phyloP scores from a whole-genome alignment of 345 rosid species.

The Litchi chinensis region DNA sequence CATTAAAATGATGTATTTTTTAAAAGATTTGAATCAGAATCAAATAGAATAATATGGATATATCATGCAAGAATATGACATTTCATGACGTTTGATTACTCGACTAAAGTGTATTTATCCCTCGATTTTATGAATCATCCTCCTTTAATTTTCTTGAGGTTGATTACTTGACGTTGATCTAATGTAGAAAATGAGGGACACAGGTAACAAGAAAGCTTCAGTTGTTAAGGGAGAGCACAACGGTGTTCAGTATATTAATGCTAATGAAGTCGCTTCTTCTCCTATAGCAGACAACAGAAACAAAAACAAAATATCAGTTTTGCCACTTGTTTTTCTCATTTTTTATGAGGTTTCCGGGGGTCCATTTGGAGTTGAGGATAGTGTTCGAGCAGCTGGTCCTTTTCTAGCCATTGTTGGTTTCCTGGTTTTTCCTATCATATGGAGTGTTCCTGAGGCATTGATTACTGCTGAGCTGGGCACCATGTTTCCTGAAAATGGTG shows the following conservation, averaged over 20 bases:
- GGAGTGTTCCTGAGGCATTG: conserved; percentile 79
- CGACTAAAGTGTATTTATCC: no score
- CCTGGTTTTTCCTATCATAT: conserved; percentile 62
- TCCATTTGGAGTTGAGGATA: conserved; percentile 66
- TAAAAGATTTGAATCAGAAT: no score
- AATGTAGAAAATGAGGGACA: conserved; percentile 33
- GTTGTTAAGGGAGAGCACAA: conserved; percentile 35
- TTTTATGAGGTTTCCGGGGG: conserved; percentile 34
- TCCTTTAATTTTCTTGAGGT: no score
- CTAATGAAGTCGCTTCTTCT: conserved; percentile 30
- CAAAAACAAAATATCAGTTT: conserved; percentile 51
- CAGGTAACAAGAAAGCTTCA: conserved; percentile 27
- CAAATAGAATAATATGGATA: no score
- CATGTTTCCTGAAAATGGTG: conserved; percentile 52
- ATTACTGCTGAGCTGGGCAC: conserved; percentile 84
- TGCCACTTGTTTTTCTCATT: conserved; percentile 68
- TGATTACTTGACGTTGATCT: no score
- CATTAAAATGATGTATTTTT: no score
- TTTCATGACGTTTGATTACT: no score
- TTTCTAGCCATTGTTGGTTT: conserved; percentile 65
- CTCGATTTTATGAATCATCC: no score
- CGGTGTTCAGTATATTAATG: conserved; percentile 28
- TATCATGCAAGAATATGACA: no score
- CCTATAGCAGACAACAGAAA: conserved; percentile 33
- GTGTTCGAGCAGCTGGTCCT: conserved; percentile 72